A percentile compares a stretch with the other conserved stretches of the same genome.
Evolutionary conservation across 257 asterid species (phyloP).

Genomic region (Capsicum baccatum): DNA sequence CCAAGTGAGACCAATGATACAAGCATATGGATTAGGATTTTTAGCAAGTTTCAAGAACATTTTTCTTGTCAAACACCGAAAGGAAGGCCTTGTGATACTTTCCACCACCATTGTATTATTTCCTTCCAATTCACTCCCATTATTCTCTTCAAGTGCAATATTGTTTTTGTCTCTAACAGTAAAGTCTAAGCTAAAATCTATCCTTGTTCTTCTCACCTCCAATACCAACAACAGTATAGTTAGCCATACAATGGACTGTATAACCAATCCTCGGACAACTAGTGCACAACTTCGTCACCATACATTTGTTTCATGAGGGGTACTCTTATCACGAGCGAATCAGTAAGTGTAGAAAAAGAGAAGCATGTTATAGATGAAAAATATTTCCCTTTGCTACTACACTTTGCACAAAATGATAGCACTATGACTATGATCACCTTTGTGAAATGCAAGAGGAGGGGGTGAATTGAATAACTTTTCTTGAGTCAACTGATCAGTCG

Average conservation of each 20-base stretch:
- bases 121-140: conserved; percentile 34
- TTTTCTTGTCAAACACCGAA: conserved; percentile 37
- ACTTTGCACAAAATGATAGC: conserved; percentile 55
- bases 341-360: conserved; percentile 57
- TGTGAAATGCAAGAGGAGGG: too few species aligned
- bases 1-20: conserved; percentile 47
- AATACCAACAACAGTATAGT: conserved; percentile 51
- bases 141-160: not conserved
- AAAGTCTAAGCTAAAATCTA: conserved; percentile 1
- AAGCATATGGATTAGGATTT: conserved; percentile 50
- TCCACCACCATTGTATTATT: not conserved
- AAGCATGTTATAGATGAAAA: conserved; percentile 65
- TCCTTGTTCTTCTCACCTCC: conserved; percentile 45
- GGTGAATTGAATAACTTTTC: too few species aligned
- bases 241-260: conserved; percentile 62
- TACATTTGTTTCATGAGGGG: conserved; percentile 69
- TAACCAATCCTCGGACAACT: conserved; percentile 57
- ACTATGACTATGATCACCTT: conserved; percentile 44
- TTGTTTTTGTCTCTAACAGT: not conserved
- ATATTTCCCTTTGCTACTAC: conserved; percentile 47
- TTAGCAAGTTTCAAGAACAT: conserved; percentile 41
- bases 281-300: conserved; percentile 52
- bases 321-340: conserved; percentile 66
- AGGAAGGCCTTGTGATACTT: conserved; percentile 21
- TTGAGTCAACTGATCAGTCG: too few species aligned